Conservation (phyloP, 1,139 yeast species). For the Debaryomyces nepalensis region DNA sequence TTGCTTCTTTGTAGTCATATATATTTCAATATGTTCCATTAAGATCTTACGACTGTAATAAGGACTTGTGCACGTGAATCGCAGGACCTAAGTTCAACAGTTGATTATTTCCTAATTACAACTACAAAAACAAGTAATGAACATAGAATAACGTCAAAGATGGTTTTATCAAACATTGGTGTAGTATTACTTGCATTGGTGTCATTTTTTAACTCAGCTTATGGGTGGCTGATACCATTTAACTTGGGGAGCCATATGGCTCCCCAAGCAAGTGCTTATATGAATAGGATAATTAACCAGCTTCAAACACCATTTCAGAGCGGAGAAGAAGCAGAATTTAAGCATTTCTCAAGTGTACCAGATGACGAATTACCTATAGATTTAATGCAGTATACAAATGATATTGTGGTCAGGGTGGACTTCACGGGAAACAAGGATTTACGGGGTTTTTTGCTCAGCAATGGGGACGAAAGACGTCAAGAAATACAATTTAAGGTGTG, state of each 20-base stretch:
- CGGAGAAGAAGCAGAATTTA: not conserved
- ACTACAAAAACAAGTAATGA: too few relatives aligned
- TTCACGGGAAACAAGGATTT: conserved; percentile 25
- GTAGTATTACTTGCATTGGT: not conserved
- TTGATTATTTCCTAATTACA: not conserved
- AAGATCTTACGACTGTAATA: too few relatives aligned
- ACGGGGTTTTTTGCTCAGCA: conserved; percentile 23
- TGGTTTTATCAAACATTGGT: not conserved
- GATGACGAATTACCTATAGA: conserved; percentile 47
- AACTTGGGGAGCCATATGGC: not conserved
- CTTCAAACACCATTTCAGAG: not conserved
- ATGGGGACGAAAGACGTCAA: conserved; percentile 7
- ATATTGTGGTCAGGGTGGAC: conserved; percentile 54
- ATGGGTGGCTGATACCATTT: conserved; percentile 9
- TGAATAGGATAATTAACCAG: not conserved
- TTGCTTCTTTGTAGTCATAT: not conserved
- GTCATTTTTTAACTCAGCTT: not conserved
- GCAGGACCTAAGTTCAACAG: not conserved
- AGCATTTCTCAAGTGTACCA: conserved; percentile 9
- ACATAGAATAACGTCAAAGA: not conserved
- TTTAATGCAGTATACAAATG: conserved; percentile 51
- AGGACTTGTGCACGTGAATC: conserved; percentile 5
- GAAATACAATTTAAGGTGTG: conserved; percentile 32
- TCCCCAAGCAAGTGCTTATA: not conserved
- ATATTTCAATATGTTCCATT: too few relatives aligned